Percentiles rank a stretch among this genome's conserved stretches.
Conservation (phyloP, 106 monocot species). For the Dendrobium nobile region DNA sequence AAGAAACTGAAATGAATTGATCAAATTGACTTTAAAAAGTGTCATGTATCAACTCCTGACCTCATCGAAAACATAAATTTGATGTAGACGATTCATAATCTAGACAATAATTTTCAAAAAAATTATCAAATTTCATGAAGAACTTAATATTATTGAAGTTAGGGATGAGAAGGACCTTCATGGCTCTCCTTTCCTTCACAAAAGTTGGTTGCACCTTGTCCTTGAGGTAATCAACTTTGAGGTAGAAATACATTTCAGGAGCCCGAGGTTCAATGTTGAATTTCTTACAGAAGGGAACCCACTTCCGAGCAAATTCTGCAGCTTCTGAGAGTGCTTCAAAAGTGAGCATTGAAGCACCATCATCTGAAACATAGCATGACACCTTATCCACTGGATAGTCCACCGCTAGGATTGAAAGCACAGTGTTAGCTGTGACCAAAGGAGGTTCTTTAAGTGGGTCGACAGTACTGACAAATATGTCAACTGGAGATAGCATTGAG, state of each 20-base stretch:
- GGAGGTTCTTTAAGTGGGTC: slow-evolving; percentile 96
- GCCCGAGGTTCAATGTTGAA: slow-evolving; percentile 88
- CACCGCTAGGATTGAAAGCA: slow-evolving; percentile 84
- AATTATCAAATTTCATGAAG: too few relatives aligned
- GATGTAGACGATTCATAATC: too few relatives aligned
- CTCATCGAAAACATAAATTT: too few relatives aligned
- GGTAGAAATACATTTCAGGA: slow-evolving; percentile 92
- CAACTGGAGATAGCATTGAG: slow-evolving; percentile 68
- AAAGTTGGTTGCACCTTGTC: slow-evolving; percentile 92
- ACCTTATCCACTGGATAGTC: slow-evolving; percentile 97
- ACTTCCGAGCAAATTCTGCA: slow-evolving; percentile 86
- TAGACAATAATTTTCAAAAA: too few relatives aligned
- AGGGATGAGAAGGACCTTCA: slow-evolving; percentile 58
- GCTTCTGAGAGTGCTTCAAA: slow-evolving; percentile 92
- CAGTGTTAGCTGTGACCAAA: slow-evolving; percentile 91
- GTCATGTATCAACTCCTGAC: too few relatives aligned
- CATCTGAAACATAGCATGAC: slow-evolving; percentile 96
- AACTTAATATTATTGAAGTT: background rate
- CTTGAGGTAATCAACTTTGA: slow-evolving; percentile 88
- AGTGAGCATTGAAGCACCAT: slow-evolving; percentile 94
- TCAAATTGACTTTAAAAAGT: too few relatives aligned
- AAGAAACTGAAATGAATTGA: too few relatives aligned
- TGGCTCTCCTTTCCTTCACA: slow-evolving; percentile 88
- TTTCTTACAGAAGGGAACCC: slow-evolving; percentile 98
- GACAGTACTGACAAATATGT: slow-evolving; percentile 91